Percentiles rank a stretch among this genome's conserved stretches.
phyloP scores from a whole-genome alignment of 441 rosid species.

The Euphorbia neoarborescens region DNA sequence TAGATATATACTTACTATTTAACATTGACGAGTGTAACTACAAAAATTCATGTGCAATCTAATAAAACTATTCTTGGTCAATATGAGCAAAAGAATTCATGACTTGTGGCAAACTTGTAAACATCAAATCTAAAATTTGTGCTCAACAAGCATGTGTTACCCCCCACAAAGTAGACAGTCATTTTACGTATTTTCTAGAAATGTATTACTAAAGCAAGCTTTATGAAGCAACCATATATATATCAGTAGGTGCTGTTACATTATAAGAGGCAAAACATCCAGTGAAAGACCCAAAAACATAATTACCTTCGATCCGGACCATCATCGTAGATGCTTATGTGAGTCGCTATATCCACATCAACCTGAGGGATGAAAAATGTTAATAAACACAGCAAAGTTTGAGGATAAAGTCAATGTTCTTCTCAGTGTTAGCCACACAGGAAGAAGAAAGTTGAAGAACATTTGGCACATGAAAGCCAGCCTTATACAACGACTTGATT shows the following conservation, averaged over 20 bases:
- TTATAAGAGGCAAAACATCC: constrained; percentile 1
- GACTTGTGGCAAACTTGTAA: background rate
- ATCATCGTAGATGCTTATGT: constrained; percentile 50
- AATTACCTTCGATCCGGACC: constrained; percentile 73
- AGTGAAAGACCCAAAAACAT: constrained; percentile 3
- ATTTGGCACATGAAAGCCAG: background rate
- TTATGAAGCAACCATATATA: background rate
- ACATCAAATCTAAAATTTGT: background rate
- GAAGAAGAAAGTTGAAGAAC: background rate
- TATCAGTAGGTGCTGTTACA: background rate
- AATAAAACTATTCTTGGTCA: background rate
- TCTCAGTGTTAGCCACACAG: constrained; percentile 6
- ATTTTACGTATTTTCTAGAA: background rate
- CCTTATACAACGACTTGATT: background rate
- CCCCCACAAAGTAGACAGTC: background rate
- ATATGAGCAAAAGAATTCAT: background rate
- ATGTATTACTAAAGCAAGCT: background rate
- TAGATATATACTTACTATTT: background rate
- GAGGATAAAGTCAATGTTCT: constrained; percentile 2
- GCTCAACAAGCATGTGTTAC: background rate
- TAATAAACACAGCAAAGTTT: constrained; percentile 12
- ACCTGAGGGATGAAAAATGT: constrained; percentile 42
- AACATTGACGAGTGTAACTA: background rate
- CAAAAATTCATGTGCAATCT: background rate
- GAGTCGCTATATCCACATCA: constrained; percentile 94